Evolutionary conservation across 1,284 basidiomycete genomes (phyloP).

Genomic region (Stygiomarasmius scandens): DNA sequence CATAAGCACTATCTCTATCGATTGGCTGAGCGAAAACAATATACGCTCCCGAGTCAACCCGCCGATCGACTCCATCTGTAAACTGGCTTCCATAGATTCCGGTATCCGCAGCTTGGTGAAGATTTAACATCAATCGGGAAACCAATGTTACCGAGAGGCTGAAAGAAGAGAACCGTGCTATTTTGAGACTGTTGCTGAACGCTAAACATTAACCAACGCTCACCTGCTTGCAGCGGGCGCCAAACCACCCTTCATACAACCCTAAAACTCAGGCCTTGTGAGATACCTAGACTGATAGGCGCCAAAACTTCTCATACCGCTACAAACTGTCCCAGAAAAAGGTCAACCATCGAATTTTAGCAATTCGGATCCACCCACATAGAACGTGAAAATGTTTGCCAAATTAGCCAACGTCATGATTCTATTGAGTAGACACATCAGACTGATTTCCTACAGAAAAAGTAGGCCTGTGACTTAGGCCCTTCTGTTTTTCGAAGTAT

Average conservation of each 20-base stretch:
- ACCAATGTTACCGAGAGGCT: conserved; percentile 7
- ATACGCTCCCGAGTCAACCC: background rate
- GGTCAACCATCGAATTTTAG: background rate
- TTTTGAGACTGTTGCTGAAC: background rate
- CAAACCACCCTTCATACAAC: background rate
- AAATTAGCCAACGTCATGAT: conserved; percentile 3
- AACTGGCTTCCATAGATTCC: conserved; percentile 6
- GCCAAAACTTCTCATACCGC: background rate
- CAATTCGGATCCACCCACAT: background rate
- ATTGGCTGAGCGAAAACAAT: background rate
- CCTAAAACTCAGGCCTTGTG: background rate
- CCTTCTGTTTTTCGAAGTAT: too few relatives aligned
- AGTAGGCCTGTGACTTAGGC: background rate
- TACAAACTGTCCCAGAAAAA: background rate
- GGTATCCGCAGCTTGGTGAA: conserved; percentile 9
- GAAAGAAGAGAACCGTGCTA: background rate
- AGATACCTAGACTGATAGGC: too few relatives aligned
- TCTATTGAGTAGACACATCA: background rate
- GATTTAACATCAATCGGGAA: conserved; percentile 8
- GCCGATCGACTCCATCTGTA: background rate
- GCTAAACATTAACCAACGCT: background rate
- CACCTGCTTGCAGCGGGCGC: conserved; percentile 6
- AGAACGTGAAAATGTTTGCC: conserved; percentile 8
- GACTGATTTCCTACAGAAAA: background rate
- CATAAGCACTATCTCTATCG: too few relatives aligned